These are phyloP conservation scores for Trypethelium eluteriae DNA, from an alignment of 495 filamentous ascomycete genomes.

Conservation along the genomic window DNA sequence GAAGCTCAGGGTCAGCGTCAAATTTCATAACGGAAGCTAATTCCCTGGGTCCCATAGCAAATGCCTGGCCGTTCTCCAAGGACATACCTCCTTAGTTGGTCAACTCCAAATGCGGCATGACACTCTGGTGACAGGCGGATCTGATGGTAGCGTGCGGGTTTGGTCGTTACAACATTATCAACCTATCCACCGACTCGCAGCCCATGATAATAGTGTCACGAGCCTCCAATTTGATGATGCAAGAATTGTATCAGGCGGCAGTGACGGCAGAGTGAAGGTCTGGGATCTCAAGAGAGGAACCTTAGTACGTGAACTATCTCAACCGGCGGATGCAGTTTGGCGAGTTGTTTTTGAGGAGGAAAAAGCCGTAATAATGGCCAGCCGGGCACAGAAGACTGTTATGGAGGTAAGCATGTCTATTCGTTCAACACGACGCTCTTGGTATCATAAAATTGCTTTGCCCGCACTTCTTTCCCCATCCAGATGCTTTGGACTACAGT, in stretches of 20 bases:
- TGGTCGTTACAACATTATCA: constrained; percentile 87
- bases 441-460: too few species aligned
- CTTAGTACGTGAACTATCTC: constrained; percentile 81
- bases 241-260: constrained; percentile 88
- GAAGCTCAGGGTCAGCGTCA: too few species aligned
- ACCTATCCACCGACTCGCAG: constrained; percentile 86
- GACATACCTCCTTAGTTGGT: constrained; percentile 94
- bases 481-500: too few species aligned
- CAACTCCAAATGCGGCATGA: constrained; percentile 91
- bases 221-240: constrained; percentile 94
- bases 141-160: constrained; percentile 88
- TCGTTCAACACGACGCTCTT: too few species aligned
- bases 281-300: constrained; percentile 90
- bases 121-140: constrained; percentile 91
- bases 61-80: constrained; percentile 88
- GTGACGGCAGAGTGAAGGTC: constrained; percentile 92
- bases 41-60: constrained; percentile 41
- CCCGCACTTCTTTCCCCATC: too few species aligned
- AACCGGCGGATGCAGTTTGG: constrained; percentile 91
- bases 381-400: constrained; percentile 70
- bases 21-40: constrained; percentile 11
- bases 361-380: constrained; percentile 93
- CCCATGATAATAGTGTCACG: constrained; percentile 98
- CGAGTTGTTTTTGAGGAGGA: constrained; percentile 96
- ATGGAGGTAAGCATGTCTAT: constrained; percentile 73